Evolutionary conservation across 2,329 filamentous ascomycete genomes (phyloP).

Genomic region (Cephalotrichum gorgonifer): DNA sequence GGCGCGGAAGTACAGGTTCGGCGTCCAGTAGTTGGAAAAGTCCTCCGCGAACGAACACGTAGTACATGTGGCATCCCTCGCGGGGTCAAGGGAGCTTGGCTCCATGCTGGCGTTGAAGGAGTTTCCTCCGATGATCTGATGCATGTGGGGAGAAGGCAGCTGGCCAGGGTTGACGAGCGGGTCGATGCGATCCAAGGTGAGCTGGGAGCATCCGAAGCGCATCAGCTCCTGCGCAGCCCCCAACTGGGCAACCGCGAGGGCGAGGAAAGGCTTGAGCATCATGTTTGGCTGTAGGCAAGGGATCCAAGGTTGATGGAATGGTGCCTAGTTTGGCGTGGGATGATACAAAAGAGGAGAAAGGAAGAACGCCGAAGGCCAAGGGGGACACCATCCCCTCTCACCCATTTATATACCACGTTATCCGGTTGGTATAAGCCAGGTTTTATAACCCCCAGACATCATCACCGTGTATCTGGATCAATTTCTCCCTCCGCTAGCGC

Average conservation of each 20-base stretch:
- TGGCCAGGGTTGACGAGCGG: conserved; percentile 22
- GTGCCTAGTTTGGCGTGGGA: neutral
- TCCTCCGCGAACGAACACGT: conserved; percentile 24
- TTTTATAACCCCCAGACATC: neutral
- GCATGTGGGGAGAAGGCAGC: conserved; percentile 38
- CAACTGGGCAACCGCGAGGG: conserved; percentile 2
- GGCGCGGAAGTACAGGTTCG: conserved; percentile 21
- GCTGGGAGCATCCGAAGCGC: conserved; percentile 33
- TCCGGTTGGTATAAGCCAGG: neutral
- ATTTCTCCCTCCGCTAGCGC: neutral
- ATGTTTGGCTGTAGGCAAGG: neutral
- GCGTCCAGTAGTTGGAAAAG: conserved; percentile 23
- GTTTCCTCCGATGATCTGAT: conserved; percentile 39
- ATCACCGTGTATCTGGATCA: neutral
- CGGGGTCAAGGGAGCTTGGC: conserved; percentile 10
- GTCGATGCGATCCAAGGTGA: conserved; percentile 26
- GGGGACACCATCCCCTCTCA: neutral
- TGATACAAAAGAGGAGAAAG: neutral
- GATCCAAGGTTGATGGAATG: neutral
- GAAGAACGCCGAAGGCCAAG: neutral
- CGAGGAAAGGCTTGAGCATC: conserved; percentile 5
- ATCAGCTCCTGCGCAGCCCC: conserved; percentile 17
- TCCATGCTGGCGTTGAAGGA: conserved; percentile 25
- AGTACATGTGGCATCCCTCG: conserved; percentile 23
- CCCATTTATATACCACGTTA: neutral